Percentiles rank a stretch among this genome's conserved stretches.
These are phyloP conservation scores for Macrophomina pseudophaseolina DNA, from an alignment of 2,329 filamentous ascomycete species.

Conservation along the genomic window DNA sequence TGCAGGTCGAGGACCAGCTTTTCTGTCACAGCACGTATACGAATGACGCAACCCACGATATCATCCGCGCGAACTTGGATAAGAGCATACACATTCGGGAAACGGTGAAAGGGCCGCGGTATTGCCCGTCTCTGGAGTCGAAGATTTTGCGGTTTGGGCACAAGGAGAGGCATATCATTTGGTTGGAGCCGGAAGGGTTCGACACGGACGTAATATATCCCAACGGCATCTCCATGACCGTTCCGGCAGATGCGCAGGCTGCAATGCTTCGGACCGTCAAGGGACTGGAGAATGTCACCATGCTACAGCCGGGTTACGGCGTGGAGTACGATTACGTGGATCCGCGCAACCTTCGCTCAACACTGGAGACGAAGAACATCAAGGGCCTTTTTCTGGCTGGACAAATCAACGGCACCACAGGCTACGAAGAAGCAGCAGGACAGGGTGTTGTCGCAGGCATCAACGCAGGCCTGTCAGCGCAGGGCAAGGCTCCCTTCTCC, in stretches of 20 bases:
- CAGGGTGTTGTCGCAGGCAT: constrained; percentile 92
- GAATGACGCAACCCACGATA: constrained; percentile 78
- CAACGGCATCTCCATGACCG: constrained; percentile 96
- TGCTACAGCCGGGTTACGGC: constrained; percentile 95
- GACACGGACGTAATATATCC: constrained; percentile 90
- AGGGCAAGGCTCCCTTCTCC: constrained; percentile 67
- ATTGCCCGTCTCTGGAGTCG: constrained; percentile 93
- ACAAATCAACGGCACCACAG: constrained; percentile 97
- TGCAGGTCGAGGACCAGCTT: constrained; percentile 80
- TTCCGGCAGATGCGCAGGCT: constrained; percentile 86
- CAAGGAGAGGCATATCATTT: constrained; percentile 84
- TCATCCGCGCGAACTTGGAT: constrained; percentile 88
- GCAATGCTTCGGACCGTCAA: constrained; percentile 81
- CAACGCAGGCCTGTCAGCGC: constrained; percentile 85
- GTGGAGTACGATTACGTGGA: constrained; percentile 99
- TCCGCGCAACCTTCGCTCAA: constrained; percentile 83
- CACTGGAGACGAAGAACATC: constrained; percentile 92
- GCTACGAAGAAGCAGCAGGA: constrained; percentile 95
- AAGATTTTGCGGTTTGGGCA: constrained; percentile 89
- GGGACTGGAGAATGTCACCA: constrained; percentile 86
- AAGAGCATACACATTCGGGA: constrained; percentile 97
- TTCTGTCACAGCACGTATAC: constrained; percentile 88
- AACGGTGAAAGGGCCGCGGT: constrained; percentile 89
- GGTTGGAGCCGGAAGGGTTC: constrained; percentile 97
- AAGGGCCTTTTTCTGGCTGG: constrained; percentile 87